Percentiles rank a stretch among this genome's conserved stretches.
Conservation (phyloP, 768 basidiomycete genomes). For the Kwoniella newhampshirensis region DNA sequence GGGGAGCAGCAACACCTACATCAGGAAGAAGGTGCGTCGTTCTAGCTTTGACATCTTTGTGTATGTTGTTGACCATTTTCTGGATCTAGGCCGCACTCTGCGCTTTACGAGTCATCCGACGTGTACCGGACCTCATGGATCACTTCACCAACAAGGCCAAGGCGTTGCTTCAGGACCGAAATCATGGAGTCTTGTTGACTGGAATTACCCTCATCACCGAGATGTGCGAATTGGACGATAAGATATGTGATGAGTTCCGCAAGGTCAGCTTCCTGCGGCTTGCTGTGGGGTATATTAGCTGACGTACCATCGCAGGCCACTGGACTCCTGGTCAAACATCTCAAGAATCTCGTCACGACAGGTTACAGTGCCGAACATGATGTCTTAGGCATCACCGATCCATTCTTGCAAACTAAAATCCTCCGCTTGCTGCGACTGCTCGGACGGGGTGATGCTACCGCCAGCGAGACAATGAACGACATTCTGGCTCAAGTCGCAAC, state of each 20-base stretch:
- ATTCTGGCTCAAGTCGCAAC: slow-evolving; percentile 95
- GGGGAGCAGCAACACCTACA: slow-evolving; percentile 96
- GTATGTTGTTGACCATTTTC: no score
- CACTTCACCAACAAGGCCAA: slow-evolving; percentile 87
- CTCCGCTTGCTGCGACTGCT: slow-evolving; percentile 83
- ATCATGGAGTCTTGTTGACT: slow-evolving; percentile 93
- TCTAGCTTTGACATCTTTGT: no score
- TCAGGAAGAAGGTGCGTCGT: slow-evolving; percentile 92
- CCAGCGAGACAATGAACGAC: slow-evolving; percentile 97
- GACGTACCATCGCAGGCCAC: slow-evolving; percentile 23
- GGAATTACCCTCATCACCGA: slow-evolving; percentile 92
- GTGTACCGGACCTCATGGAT: slow-evolving; percentile 92
- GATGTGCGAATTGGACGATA: slow-evolving; percentile 79
- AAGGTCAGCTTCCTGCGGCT: slow-evolving; percentile 61
- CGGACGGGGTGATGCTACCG: slow-evolving; percentile 76
- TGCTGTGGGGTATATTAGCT: slow-evolving; percentile 1
- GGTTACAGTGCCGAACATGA: slow-evolving; percentile 99
- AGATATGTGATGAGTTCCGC: slow-evolving; percentile 78
- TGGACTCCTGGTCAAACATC: slow-evolving; percentile 78
- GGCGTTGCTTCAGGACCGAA: slow-evolving; percentile 87
- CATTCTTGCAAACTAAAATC: slow-evolving; percentile 66
- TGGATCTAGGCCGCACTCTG: slow-evolving; percentile 90
- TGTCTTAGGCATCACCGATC: slow-evolving; percentile 89
- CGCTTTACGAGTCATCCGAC: slow-evolving; percentile 87
- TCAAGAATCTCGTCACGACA: slow-evolving; percentile 91